Evolutionary conservation across 805 yeast species (phyloP).

Genomic region (Wickerhamia fluorescens): DNA sequence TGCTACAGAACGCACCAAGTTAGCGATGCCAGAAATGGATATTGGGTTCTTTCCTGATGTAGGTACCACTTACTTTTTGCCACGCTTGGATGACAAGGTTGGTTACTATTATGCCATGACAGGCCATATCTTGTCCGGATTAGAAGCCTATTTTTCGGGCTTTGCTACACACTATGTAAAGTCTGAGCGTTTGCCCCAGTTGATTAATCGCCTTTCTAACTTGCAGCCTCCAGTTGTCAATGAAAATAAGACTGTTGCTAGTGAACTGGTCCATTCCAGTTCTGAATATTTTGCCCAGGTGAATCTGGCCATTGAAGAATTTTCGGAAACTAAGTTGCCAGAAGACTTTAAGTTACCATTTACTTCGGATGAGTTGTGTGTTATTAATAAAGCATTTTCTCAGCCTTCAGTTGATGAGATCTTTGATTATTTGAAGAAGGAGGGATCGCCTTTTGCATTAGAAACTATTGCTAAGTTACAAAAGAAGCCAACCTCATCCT

Average conservation of each 20-base stretch:
- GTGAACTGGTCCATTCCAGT: constrained; percentile 15
- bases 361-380: constrained; percentile 45
- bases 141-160: constrained; percentile 77
- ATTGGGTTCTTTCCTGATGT: constrained; percentile 97
- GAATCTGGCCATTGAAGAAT: constrained; percentile 73
- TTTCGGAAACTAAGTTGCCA: constrained; percentile 56
- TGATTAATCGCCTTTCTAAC: constrained; percentile 59
- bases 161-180: constrained; percentile 88
- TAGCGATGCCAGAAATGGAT: constrained; percentile 98
- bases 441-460: constrained; percentile 61
- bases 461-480: constrained; percentile 48
- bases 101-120: constrained; percentile 86
- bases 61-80: constrained; percentile 85
- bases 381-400: constrained; percentile 66
- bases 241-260: constrained; percentile 19
- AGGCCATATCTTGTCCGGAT: constrained; percentile 69
- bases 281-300: constrained; percentile 49
- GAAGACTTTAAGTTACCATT: constrained; percentile 52
- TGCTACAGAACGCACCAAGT: constrained; percentile 83
- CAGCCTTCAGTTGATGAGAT: constrained; percentile 47
- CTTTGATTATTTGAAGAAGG: constrained; percentile 42
- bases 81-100: constrained; percentile 71
- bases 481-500: constrained; percentile 70
- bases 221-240: constrained; percentile 40
- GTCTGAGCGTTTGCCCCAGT: constrained; percentile 51